These are phyloP conservation scores for Lachancea lanzarotensis DNA, from an alignment of 805 yeast genomes.

Conservation along the genomic window DNA sequence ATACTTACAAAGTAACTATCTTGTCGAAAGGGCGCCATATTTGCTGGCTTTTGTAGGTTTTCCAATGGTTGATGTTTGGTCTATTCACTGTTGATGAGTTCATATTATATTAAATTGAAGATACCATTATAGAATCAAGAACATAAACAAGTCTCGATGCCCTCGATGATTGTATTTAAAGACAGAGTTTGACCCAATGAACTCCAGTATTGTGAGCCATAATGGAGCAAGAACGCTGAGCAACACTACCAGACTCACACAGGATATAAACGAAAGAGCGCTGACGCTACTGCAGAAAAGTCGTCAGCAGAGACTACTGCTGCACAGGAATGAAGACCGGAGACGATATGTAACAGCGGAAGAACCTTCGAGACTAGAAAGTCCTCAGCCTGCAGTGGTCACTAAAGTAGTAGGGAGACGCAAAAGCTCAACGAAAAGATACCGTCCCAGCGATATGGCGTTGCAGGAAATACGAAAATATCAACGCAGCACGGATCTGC, in stretches of 20 bases:
- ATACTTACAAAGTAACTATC: constrained; percentile 27
- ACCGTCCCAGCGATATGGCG: constrained; percentile 61
- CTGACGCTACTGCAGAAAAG: constrained; percentile 25
- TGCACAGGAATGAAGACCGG: constrained; percentile 8
- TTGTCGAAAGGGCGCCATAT: constrained; percentile 29
- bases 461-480: constrained; percentile 60
- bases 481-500: constrained; percentile 60
- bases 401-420: constrained; percentile 15
- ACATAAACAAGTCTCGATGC: not conserved
- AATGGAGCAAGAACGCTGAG: constrained; percentile 17
- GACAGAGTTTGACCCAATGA: constrained; percentile 3
- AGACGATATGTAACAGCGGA: constrained; percentile 8
- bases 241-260: constrained; percentile 15
- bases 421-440: constrained; percentile 41
- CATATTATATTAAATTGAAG: too few species aligned
- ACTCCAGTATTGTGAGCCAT: constrained; percentile 14
- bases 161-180: not conserved
- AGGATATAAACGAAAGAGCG: constrained; percentile 28
- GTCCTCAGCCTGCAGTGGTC: constrained; percentile 9
- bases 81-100: too few species aligned
- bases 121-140: not conserved
- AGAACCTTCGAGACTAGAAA: not conserved
- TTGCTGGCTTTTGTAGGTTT: not conserved
- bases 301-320: constrained; percentile 24
- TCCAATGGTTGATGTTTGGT: too few species aligned